Percentiles rank a stretch among this genome's conserved stretches.
phyloP scores from a whole-genome alignment of 495 filamentous ascomycete genomes.

The Aspergillus campestris region DNA sequence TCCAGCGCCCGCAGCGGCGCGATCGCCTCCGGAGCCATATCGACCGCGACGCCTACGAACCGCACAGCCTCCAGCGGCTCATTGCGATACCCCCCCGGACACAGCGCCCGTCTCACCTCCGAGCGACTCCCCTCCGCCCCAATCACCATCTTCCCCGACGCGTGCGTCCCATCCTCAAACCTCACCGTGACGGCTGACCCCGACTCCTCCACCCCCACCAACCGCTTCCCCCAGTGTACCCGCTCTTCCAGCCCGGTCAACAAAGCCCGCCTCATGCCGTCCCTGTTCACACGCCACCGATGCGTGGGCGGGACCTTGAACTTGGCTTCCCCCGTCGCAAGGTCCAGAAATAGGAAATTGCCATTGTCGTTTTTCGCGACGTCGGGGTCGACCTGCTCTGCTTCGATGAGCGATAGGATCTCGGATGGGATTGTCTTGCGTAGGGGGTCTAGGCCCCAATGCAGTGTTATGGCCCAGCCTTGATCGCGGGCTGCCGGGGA shows the following conservation, averaged over 20 bases:
- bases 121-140: constrained; percentile 45
- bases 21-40: constrained; percentile 21
- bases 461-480: constrained; percentile 54
- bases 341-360: constrained; percentile 24
- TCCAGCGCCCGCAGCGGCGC: constrained; percentile 41
- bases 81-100: constrained; percentile 19
- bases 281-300: constrained; percentile 23
- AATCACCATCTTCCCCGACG: constrained; percentile 22
- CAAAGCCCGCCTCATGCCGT: constrained; percentile 16
- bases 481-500: constrained; percentile 29
- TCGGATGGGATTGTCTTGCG: constrained; percentile 38
- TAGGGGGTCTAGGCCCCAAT: constrained; percentile 48
- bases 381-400: constrained; percentile 40
- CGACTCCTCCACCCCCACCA: constrained; percentile 4
- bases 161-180: constrained; percentile 12
- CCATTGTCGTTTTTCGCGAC: constrained; percentile 19
- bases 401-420: constrained; percentile 34
- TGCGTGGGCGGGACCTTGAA: constrained; percentile 18
- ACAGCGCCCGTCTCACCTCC: constrained; percentile 29
- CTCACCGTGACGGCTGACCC: constrained; percentile 5
- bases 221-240: constrained; percentile 17
- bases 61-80: constrained; percentile 11
- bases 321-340: constrained; percentile 18
- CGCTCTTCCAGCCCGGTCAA: constrained; percentile 17
- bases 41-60: constrained; percentile 22